phyloP scores from a whole-genome alignment of 768 basidiomycete genomes.

The Lactarius pseudohatsudake region DNA sequence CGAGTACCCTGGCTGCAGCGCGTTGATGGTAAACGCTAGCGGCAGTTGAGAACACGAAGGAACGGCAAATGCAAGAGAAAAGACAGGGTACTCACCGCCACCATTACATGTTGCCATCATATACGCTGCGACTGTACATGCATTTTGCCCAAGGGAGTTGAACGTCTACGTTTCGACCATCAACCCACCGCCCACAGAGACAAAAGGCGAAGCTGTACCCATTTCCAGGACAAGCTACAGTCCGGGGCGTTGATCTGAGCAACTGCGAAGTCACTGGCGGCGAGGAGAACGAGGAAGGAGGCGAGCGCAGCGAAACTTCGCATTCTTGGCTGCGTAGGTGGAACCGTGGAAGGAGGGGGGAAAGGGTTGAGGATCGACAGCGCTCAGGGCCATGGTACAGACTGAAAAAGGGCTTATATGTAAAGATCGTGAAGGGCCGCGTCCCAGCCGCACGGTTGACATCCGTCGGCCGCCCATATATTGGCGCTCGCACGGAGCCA shows the following conservation, averaged over 20 bases:
- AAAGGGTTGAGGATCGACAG: neutral
- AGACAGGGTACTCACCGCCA: slow-evolving; percentile 9
- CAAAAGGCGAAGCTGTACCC: slow-evolving; percentile 2
- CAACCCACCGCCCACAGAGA: neutral
- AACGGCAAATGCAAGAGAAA: neutral
- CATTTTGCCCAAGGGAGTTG: slow-evolving; percentile 17
- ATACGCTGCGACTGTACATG: slow-evolving; percentile 14
- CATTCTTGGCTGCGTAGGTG: neutral
- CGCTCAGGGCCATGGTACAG: neutral
- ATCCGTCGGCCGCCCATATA: neutral
- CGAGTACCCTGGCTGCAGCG: no score
- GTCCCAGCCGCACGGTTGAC: neutral
- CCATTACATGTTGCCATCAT: slow-evolving; percentile 15
- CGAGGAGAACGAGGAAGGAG: neutral
- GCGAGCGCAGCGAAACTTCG: neutral
- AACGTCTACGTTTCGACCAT: slow-evolving; percentile 4
- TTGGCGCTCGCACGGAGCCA: no score
- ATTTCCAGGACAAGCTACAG: slow-evolving; percentile 7
- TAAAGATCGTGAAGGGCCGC: neutral
- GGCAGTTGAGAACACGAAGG: neutral
- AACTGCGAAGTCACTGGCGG: neutral
- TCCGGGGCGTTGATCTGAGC: neutral
- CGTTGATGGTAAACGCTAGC: slow-evolving; percentile 9
- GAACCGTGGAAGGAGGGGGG: neutral
- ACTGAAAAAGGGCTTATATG: neutral